phyloP scores from a whole-genome alignment of 768 basidiomycete genomes.

The Mycena chlorophos region DNA sequence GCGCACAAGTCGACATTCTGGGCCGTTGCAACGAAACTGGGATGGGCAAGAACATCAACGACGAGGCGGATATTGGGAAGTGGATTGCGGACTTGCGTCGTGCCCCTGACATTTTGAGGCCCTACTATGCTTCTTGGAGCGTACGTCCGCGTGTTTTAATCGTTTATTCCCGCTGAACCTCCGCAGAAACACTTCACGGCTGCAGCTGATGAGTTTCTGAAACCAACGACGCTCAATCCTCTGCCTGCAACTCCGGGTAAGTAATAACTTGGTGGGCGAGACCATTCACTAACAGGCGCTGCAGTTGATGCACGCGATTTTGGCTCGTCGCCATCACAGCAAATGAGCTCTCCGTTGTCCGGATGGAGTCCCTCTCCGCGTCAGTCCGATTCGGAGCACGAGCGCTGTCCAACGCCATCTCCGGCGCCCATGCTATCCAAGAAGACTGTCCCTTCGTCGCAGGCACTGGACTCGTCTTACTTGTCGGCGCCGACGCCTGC shows the following conservation, averaged over 20 bases:
- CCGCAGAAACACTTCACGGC: too few relatives aligned
- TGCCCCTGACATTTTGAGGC: too few relatives aligned
- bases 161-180: too few relatives aligned
- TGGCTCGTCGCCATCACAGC: slow-evolving; percentile 14
- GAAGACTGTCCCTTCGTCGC: neutral
- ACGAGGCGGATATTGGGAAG: slow-evolving; percentile 38
- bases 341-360: slow-evolving; percentile 10
- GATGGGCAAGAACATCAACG: slow-evolving; percentile 51
- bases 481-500: slow-evolving; percentile 36
- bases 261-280: too few relatives aligned
- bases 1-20: slow-evolving; percentile 41
- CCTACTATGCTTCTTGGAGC: too few relatives aligned
- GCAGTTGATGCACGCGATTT: slow-evolving; percentile 17
- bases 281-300: neutral
- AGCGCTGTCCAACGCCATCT: neutral
- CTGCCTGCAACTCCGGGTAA: too few relatives aligned
- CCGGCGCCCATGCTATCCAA: neutral
- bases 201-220: too few relatives aligned
- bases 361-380: slow-evolving; percentile 7
- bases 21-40: slow-evolving; percentile 46
- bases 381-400: neutral
- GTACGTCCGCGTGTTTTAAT: too few relatives aligned
- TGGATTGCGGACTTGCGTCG: slow-evolving; percentile 41
- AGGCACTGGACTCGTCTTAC: slow-evolving; percentile 14
- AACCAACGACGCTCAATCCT: too few relatives aligned